phyloP scores from a whole-genome alignment of 2,329 filamentous ascomycete species.

The Xylariaceae sp. region DNA sequence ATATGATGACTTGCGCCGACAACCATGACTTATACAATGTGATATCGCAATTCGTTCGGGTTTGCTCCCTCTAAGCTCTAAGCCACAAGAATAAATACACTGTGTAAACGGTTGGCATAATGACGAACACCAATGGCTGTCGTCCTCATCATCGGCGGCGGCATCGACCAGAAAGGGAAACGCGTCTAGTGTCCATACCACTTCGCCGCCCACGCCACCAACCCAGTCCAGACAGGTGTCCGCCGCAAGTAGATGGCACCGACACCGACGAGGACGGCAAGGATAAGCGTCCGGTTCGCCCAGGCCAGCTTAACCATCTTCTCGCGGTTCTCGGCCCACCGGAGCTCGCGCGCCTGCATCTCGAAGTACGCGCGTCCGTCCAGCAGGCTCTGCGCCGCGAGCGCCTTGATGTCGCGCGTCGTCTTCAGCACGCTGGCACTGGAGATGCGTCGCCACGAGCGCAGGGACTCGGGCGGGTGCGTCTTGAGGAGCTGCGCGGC shows the following conservation, averaged over 20 bases:
- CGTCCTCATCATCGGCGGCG: too few species aligned
- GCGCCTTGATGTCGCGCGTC: slow-evolving; percentile 49
- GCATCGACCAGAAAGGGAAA: too few species aligned
- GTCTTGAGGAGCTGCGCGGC: slow-evolving; percentile 58
- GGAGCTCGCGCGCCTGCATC: slow-evolving; percentile 67
- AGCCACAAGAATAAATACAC: too few species aligned
- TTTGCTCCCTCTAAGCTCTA: too few species aligned
- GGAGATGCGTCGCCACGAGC: slow-evolving; percentile 68
- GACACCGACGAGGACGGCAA: slow-evolving; percentile 62
- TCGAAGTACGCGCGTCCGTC: slow-evolving; percentile 66
- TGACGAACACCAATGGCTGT: too few species aligned
- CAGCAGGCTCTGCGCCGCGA: slow-evolving; percentile 52
- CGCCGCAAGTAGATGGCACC: slow-evolving; percentile 63
- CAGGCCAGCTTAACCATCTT: slow-evolving; percentile 48
- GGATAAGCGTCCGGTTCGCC: slow-evolving; percentile 59
- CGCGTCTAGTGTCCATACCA: neutral
- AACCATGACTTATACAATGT: too few species aligned
- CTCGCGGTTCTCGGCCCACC: slow-evolving; percentile 55
- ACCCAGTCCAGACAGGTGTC: slow-evolving; percentile 32
- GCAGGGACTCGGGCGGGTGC: slow-evolving; percentile 68
- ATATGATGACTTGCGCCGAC: too few species aligned
- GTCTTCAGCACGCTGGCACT: slow-evolving; percentile 79
- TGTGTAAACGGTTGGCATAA: too few species aligned
- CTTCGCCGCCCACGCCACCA: slow-evolving; percentile 22
- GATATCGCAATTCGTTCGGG: too few species aligned